Base-by-base conservation (phyloP, 306 rosid genomes). In the Cucumis melo region DNA sequence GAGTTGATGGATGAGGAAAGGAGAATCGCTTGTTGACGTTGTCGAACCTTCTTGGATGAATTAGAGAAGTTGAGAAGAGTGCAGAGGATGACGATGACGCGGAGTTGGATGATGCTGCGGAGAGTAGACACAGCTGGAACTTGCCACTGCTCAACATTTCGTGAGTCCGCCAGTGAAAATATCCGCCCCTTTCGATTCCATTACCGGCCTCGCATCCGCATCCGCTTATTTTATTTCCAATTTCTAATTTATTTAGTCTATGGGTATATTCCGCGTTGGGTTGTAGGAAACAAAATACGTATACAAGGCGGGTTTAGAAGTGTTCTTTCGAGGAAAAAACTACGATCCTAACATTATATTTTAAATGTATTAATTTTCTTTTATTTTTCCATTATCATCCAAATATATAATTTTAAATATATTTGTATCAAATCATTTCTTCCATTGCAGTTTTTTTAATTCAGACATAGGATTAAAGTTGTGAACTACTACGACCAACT, bases 141-240 rank as follows among this genome's bases (percentile, higher is more conserved):
- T 16, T 73, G 77, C 77, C 76, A 72, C 76, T 27, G 44, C 60
- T 9, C 39, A 50, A 29, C 76, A 72, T 72, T 72, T 72, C 57
- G 55, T 27, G 39, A 44, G 53, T 32, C 17, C 6, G 20, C 15
- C 44, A 7, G 16, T 41, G 20, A 23, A 10, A 34, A 20, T 7
- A 15, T 39, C 42, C 5, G 46, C 53, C 16, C 2, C 20, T 65
- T 38, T 36, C 73, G 9, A 0, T 15, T 7, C 29, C 62, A 39
- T 32, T 66, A 21, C 24, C 29, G 42, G 48, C 51, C 73, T 8
- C 24, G 23, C 27, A 10, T 55, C 60, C 0, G 57, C 60, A 12
- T 66, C 32, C 6, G 15, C 6, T 57, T 57, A 10, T 57, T 57
- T 57, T 57, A 20, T 57, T 56, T 56, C 12, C 60, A 56, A 56